Conservation (phyloP, 495 filamentous ascomycete genomes). For the Hyaloscypha finlandica region DNA sequence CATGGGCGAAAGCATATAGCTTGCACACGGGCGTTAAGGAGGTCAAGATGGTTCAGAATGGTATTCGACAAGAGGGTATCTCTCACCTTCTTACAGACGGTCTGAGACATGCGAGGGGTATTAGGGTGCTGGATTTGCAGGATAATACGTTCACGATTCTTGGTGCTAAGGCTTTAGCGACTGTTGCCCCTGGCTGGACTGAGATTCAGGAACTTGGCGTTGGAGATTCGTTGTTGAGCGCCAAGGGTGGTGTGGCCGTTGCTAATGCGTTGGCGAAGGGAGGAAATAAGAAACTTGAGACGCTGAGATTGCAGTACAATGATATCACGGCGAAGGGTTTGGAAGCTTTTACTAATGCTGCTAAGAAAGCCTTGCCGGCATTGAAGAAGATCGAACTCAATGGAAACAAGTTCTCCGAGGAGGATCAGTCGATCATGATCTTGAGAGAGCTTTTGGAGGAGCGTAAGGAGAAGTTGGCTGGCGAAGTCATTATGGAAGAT, state of each 20-base stretch:
- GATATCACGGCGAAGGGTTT: conserved; percentile 79
- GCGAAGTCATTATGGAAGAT: conserved; percentile 60
- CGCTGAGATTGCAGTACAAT: conserved; percentile 88
- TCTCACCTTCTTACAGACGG: conserved; percentile 74
- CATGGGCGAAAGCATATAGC: conserved; percentile 85
- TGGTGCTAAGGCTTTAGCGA: conserved; percentile 77
- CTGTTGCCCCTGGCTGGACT: conserved; percentile 72
- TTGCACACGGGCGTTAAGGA: conserved; percentile 77
- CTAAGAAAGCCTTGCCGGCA: conserved; percentile 64
- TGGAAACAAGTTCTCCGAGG: conserved; percentile 91
- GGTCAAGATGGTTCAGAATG: conserved; percentile 98
- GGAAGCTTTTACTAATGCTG: conserved; percentile 65
- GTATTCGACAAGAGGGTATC: conserved; percentile 93
- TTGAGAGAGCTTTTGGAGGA: conserved; percentile 55
- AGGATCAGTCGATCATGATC: conserved; percentile 62
- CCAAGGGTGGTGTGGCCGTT: conserved; percentile 75
- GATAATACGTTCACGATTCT: conserved; percentile 93
- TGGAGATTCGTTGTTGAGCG: conserved; percentile 80
- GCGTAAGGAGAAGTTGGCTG: conserved; percentile 62
- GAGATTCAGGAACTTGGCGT: conserved; percentile 81
- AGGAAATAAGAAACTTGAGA: conserved; percentile 74
- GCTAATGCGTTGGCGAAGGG: conserved; percentile 72
- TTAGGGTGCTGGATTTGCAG: conserved; percentile 84
- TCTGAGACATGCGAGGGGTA: conserved; percentile 60
- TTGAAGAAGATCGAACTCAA: conserved; percentile 88